Evolutionary conservation across 2,329 filamentous ascomycete genomes (phyloP), one percentile per base, ranked within the genome.

Genomic region (Colletotrichum eleusines): DNA sequence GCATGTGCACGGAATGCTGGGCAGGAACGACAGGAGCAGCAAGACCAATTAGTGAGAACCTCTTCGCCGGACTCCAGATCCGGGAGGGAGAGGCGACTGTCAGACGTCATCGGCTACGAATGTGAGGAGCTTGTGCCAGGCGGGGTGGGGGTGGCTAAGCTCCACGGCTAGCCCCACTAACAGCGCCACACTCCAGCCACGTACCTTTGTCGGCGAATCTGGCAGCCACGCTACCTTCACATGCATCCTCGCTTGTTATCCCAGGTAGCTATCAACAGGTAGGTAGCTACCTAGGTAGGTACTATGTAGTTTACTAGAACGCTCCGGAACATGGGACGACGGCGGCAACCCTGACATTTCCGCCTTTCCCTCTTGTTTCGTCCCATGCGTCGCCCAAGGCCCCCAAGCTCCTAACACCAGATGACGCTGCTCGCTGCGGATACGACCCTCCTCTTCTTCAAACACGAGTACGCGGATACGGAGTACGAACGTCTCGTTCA

Each of bases 101-200:
- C 46, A 48, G 58, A 68, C 69, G 69, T 71, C 69, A 71, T 71
- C 53, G 65, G 40, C 63, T 33, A 35, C 63, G 26, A 57, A 23
- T 53, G n/a, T 51, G 46, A 63, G 59, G 53, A 69, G 69, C 69
- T 71, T 26, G 53, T 69, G 69, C 64, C 65, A 63, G 46, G 20
- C 3, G 3, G 46, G 58, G 58, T 63, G 58, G 64, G 68, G 58
- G 64, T 69, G 64, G 51, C 64, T 71, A 46, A 54, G 64, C 38
- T n/a, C 26, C 57, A 57, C 35, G 44, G 38, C 20, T 55, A 54
- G 51, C 16, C 28, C 48, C 48, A 1, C 53, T 50, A 55, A 50
- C 64, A 59, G 28, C n/a, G 51, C 58, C 44, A 63, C 58, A 50
- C n/a, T 26, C 20, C 3, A 48, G 53, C 58, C 31, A 69, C 9